Evolutionary conservation across 1,139 yeast species (phyloP), one percentile per base, ranked within the genome.

Genomic region (Diutina scorzettiae): DNA sequence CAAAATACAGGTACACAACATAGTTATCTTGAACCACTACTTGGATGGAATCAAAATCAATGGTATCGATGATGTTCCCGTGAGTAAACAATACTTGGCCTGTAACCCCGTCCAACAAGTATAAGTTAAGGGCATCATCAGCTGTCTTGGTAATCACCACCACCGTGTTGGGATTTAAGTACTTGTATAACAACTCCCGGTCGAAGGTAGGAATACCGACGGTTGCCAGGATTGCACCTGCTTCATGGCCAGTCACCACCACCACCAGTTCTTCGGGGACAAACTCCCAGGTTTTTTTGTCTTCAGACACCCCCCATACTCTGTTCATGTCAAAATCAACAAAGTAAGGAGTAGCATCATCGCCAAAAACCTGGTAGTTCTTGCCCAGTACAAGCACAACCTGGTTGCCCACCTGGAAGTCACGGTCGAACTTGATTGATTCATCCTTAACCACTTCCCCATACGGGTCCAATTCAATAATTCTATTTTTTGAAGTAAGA

Each of bases 11-110:
- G 56, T 83, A 82, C 3, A 84, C 70, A 12, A 86, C 63, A 86
- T 94, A 89, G 58, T 87, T 79, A 54, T 91, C 97, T 44, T 89
- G 93, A 58, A 78, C 71, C 1, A 78, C 65, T 31, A 85, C 53
- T 23, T 70, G 66, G 17, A 85, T 53, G 1, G 74, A 65, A 2
- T 44, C 43, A 5, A 47, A 41, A 12, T 34, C 39, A 14, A 23
- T 23, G 11, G 12, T 12, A 40, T 65, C 71, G 17, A 69, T 53
- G 2, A 65, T 59, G 51, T 71, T 75, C 23, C 58, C 52, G 18
- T 66, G 67, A 2, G 73, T 59, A 52, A 76, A 66, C 21, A 87
- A 61, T 0, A 79, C 48, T 36, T 74, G 69, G 2, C 97, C 97
- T 1, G 84, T 73, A 6, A 81, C 64, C 0, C 78, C 69, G 55